These are phyloP conservation scores for Prunus campanulata DNA, from an alignment of 306 rosid species.

Conservation along the genomic window DNA sequence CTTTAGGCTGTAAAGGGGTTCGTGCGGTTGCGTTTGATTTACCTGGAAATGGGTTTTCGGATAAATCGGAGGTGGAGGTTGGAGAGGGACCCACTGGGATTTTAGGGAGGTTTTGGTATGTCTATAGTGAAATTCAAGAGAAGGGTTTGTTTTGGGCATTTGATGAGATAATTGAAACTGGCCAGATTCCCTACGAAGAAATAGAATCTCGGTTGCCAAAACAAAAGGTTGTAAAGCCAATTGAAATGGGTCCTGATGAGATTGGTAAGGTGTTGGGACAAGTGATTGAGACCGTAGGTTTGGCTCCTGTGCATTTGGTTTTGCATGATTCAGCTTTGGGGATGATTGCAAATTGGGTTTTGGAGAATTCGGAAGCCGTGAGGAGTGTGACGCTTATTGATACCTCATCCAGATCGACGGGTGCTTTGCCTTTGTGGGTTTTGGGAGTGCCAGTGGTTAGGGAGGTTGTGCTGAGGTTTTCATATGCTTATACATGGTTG, in stretches of 20 bases:
- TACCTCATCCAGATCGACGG: constrained; percentile 31
- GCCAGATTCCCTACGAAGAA: constrained; percentile 89
- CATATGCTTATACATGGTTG: constrained; percentile 43
- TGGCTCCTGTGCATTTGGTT: constrained; percentile 86
- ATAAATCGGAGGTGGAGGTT: constrained; percentile 49
- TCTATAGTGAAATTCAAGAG: constrained; percentile 66
- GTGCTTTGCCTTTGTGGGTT: constrained; percentile 69
- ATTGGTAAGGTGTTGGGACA: constrained; percentile 74
- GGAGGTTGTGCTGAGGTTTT: constrained; percentile 62
- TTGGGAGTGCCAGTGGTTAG: constrained; percentile 61
- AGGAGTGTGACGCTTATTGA: constrained; percentile 88
- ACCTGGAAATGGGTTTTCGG: constrained; percentile 89
- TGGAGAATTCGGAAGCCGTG: constrained; percentile 52
- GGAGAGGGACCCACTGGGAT: constrained; percentile 48
- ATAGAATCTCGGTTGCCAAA: constrained; percentile 45
- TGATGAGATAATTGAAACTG: constrained; percentile 87
- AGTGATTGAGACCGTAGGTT: constrained; percentile 52
- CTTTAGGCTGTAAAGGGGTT: constrained; percentile 48
- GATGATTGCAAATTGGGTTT: constrained; percentile 62
- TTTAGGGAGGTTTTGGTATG: constrained; percentile 68
- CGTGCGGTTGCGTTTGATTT: constrained; percentile 62
- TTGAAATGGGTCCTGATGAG: constrained; percentile 66
- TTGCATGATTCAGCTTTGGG: constrained; percentile 82
- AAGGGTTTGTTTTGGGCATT: constrained; percentile 93
- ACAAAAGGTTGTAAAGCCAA: constrained; percentile 50